These are phyloP conservation scores for Naematelia encephala DNA, from an alignment of 768 basidiomycete genomes.

Conservation along the genomic window DNA sequence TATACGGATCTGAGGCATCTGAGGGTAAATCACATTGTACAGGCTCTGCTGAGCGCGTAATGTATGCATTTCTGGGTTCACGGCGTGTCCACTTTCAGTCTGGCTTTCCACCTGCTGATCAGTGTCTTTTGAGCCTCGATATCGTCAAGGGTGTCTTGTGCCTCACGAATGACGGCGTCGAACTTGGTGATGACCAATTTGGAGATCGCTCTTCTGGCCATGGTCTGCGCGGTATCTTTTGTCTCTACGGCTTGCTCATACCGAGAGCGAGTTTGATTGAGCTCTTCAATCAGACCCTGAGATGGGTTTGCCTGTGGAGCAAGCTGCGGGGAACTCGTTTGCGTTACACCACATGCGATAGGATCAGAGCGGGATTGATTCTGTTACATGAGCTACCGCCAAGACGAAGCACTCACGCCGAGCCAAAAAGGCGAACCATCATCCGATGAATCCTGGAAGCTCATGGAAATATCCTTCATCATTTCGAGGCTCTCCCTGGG, in stretches of 20 bases:
- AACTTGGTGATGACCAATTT: not conserved
- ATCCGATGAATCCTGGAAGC: not conserved
- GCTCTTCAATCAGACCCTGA: no score
- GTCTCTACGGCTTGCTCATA: not conserved
- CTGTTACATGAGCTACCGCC: no score
- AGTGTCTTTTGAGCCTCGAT: slow-evolving; percentile 1
- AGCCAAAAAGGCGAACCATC: not conserved
- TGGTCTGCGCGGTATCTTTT: not conserved
- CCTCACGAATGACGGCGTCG: not conserved
- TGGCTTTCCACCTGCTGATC: not conserved
- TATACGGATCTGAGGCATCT: slow-evolving; percentile 93
- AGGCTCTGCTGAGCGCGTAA: slow-evolving; percentile 68
- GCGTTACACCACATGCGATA: no score
- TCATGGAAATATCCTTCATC: not conserved
- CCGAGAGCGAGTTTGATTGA: not conserved
- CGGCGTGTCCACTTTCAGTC: not conserved
- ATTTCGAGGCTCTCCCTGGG: not conserved
- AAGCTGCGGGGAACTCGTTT: no score
- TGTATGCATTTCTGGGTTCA: not conserved
- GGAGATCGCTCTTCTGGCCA: not conserved
- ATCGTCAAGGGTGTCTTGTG: not conserved
- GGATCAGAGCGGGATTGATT: no score
- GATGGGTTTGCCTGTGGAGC: no score
- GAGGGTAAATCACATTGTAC: slow-evolving; percentile 85
- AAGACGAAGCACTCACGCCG: not conserved